phyloP scores from a whole-genome alignment of 345 rosid species.

The Fremontodendron californicum region DNA sequence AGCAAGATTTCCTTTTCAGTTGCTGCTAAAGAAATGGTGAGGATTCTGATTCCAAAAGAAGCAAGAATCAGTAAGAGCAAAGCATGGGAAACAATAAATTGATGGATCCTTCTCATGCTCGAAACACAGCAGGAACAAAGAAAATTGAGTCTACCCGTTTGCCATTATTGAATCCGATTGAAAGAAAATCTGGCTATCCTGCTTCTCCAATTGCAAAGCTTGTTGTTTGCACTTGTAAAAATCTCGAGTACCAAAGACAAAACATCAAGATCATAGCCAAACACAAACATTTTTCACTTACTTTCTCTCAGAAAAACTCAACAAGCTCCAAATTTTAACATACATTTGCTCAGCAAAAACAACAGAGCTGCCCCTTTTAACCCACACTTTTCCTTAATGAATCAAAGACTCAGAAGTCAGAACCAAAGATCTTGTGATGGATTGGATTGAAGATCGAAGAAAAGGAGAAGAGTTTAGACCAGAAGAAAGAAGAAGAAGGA shows the following conservation, averaged over 20 bases:
- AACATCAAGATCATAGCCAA: constrained; percentile 30
- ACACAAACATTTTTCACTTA: constrained; percentile 34
- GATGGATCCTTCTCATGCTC: constrained; percentile 62
- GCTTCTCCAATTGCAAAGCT: constrained; percentile 10
- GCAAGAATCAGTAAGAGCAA: constrained; percentile 37
- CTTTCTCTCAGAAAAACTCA: constrained; percentile 11
- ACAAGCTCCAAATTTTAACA: constrained; percentile 9
- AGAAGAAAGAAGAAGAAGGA: too few species aligned
- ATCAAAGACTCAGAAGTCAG: not conserved
- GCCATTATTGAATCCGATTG: constrained; percentile 54
- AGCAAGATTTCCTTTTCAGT: constrained; percentile 74
- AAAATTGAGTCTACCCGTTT: constrained; percentile 47
- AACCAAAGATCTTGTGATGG: too few species aligned
- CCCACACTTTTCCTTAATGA: not conserved
- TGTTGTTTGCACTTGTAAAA: constrained; percentile 1
- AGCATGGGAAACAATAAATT: constrained; percentile 25
- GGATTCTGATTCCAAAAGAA: constrained; percentile 21
- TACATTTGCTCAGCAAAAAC: constrained; percentile 17
- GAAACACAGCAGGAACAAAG: constrained; percentile 14
- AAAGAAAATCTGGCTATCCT: constrained; percentile 18
- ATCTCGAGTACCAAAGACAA: constrained; percentile 5
- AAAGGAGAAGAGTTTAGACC: too few species aligned
- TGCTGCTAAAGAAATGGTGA: constrained; percentile 37
- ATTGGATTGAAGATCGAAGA: too few species aligned
- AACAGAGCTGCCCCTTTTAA: not conserved